These are phyloP conservation scores for Aspergillus cristatus DNA, from an alignment of 495 filamentous ascomycete species.

Conservation along the genomic window DNA sequence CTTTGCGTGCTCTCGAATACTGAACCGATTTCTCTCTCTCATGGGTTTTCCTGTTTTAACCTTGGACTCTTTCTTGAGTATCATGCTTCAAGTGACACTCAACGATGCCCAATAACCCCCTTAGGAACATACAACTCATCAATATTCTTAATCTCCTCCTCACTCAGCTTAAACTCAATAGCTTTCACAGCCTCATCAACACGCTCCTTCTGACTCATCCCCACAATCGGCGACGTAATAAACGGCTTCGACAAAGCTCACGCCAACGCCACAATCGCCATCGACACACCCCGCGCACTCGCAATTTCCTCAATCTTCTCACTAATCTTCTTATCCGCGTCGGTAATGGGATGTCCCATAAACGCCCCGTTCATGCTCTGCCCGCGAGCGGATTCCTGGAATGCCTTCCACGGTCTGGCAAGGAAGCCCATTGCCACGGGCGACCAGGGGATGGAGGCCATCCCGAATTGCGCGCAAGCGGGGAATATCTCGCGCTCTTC, in stretches of 20 bases:
- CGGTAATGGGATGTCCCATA: conserved; percentile 12
- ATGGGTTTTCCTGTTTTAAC: no score
- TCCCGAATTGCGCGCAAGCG: conserved; percentile 57
- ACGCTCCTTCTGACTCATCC: conserved; percentile 48
- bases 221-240: conserved; percentile 52
- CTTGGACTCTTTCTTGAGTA: no score
- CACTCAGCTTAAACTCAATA: conserved; percentile 37
- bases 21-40: no score
- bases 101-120: conserved; percentile 16
- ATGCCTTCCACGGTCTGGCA: conserved; percentile 20
- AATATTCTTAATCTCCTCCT: conserved; percentile 49
- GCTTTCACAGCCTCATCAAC: conserved; percentile 49
- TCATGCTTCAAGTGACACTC: no score
- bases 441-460: conserved; percentile 51
- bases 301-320: conserved; percentile 51
- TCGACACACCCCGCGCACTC: conserved; percentile 45
- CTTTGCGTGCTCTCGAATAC: no score
- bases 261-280: conserved; percentile 54
- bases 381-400: conserved; percentile 11
- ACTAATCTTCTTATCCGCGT: conserved; percentile 40
- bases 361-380: conserved; percentile 4
- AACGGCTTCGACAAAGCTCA: conserved; percentile 48
- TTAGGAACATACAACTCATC: conserved; percentile 54
- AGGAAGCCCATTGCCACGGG: conserved; percentile 38
- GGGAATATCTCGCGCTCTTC: conserved; percentile 71